phyloP scores from a whole-genome alignment of 192 early-diverging fungal genomes.

The Coemansia sp. region DNA sequence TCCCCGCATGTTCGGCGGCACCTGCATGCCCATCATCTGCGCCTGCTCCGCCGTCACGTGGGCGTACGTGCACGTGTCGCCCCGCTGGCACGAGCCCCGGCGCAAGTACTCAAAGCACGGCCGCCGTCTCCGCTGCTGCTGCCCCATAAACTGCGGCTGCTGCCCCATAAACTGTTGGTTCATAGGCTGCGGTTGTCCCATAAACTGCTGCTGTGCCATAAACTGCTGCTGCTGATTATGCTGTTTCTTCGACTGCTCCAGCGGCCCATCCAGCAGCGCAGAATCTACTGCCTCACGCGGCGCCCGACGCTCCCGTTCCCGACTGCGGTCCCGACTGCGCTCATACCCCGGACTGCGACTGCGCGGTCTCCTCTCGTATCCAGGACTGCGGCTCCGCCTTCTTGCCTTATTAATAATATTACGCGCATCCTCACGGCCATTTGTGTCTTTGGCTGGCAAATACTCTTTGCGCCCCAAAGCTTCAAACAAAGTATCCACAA shows the following conservation, averaged over 20 bases:
- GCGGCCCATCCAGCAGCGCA: constrained; percentile 30
- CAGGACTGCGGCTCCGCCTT: constrained; percentile 36
- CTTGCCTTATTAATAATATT: not conserved
- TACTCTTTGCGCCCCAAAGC: constrained; percentile 29
- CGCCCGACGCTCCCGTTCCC: not conserved
- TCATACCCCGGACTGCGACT: constrained; percentile 14
- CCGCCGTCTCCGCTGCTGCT: constrained; percentile 15
- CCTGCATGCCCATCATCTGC: constrained; percentile 35
- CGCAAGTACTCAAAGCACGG: constrained; percentile 50
- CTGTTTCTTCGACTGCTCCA: not conserved
- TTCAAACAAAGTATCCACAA: constrained; percentile 38
- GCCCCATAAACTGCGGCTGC: constrained; percentile 12
- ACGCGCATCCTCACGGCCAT: not conserved
- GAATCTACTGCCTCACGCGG: constrained; percentile 6
- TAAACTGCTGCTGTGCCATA: constrained; percentile 11
- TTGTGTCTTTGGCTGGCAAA: constrained; percentile 1
- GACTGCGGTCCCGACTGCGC: not conserved
- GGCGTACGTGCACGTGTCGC: constrained; percentile 29
- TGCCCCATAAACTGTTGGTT: constrained; percentile 22
- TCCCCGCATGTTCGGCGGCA: constrained; percentile 13
- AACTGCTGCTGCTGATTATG: constrained; percentile 6
- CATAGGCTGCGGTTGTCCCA: constrained; percentile 14
- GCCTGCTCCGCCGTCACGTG: constrained; percentile 36
- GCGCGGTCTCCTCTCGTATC: constrained; percentile 2
- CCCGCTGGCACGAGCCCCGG: constrained; percentile 44